Conservation (phyloP, 441 rosid genomes). For the Pelargonium cotyledonis region DNA sequence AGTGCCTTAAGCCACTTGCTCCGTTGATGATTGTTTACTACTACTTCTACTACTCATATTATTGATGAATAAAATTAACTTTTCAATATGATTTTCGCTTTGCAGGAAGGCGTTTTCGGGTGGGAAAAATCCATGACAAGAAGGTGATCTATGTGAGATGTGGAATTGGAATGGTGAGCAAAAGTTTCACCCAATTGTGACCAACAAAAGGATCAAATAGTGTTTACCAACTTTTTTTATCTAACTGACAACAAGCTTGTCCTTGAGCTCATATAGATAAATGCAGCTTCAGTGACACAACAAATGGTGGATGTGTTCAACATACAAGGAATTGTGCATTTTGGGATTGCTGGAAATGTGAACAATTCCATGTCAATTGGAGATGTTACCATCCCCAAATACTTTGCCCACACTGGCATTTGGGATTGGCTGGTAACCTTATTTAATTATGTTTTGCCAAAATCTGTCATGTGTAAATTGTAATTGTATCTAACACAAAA, state of each 20-base stretch:
- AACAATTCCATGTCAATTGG: constrained; percentile 49
- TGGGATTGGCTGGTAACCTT: constrained; percentile 48
- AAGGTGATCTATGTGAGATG: constrained; percentile 39
- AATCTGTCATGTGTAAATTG: background rate
- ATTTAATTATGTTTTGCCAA: no score
- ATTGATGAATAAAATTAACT: background rate
- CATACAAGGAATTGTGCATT: constrained; percentile 40
- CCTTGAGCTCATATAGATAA: background rate
- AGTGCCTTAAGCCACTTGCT: no score
- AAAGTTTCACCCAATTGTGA: background rate
- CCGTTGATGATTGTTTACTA: no score
- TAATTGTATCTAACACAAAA: background rate
- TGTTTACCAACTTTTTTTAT: no score
- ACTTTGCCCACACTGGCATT: constrained; percentile 39
- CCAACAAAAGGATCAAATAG: background rate
- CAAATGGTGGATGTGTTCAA: constrained; percentile 44
- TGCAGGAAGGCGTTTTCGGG: constrained; percentile 35
- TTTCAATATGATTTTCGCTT: background rate
- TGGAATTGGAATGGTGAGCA: constrained; percentile 38
- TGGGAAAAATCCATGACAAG: constrained; percentile 32
- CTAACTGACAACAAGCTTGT: no score
- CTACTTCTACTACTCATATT: no score
- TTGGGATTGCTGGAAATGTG: constrained; percentile 46
- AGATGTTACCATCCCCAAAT: constrained; percentile 49
- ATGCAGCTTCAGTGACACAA: constrained; percentile 21